A percentile compares a stretch with the other conserved stretches of the same genome.
Conservation (phyloP, 23 red algal species). For the Agarophyton chilense region DNA sequence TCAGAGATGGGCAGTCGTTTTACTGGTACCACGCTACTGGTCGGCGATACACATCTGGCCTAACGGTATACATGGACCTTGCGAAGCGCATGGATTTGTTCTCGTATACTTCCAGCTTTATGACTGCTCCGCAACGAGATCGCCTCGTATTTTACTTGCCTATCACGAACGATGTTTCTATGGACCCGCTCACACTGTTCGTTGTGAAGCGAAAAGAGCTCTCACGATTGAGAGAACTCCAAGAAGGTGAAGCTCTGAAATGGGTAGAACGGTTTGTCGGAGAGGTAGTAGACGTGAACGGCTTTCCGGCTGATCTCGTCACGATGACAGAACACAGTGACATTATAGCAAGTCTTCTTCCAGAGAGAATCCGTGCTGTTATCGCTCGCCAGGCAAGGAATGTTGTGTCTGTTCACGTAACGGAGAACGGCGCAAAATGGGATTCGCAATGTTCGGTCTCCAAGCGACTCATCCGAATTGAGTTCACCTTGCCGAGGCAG, state of each 20-base stretch:
- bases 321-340: conserved; percentile 67
- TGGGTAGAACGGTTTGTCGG: conserved; percentile 54
- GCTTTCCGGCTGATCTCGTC: conserved; percentile 41
- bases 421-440: conserved; percentile 63
- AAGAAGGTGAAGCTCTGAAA: conserved; percentile 19
- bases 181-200: conserved; percentile 65
- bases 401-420: conserved; percentile 62
- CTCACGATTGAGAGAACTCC: conserved; percentile 35
- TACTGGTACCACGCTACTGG: conserved; percentile 71
- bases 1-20: conserved; percentile 63
- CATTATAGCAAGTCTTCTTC: conserved; percentile 28
- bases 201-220: conserved; percentile 65
- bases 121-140: conserved; percentile 48
- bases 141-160: conserved; percentile 68
- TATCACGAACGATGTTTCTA: conserved; percentile 48
- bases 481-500: conserved; percentile 34
- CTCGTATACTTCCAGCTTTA: conserved; percentile 49
- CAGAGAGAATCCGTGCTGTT: conserved; percentile 24
- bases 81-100: conserved; percentile 70
- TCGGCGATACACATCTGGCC: conserved; percentile 51
- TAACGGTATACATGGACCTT: conserved; percentile 56
- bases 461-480: conserved; percentile 46
- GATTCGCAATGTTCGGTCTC: conserved; percentile 17
- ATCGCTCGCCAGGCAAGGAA: conserved; percentile 21
- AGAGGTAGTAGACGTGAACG: conserved; percentile 30